Conservation (phyloP, 768 basidiomycete species). For the Mycena leptocephala region DNA sequence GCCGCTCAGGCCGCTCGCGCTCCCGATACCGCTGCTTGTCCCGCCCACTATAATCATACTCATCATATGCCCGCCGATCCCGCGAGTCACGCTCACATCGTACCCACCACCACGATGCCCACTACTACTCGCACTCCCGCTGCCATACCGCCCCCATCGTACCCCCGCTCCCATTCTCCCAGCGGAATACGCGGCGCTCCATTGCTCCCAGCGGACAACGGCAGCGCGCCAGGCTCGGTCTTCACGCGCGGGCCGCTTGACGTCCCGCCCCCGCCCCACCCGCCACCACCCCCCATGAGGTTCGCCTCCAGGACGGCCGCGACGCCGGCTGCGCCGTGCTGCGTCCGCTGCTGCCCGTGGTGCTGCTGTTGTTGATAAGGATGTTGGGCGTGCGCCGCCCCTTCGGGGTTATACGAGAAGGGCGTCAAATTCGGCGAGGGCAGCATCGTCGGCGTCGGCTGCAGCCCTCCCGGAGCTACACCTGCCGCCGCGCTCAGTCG, state of each 20-base stretch:
- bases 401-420: conserved; percentile 5
- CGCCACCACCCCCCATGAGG: conserved; percentile 15
- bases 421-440: background rate
- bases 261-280: background rate
- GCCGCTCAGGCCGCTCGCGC: background rate
- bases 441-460: background rate
- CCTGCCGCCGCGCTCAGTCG: background rate
- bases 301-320: conserved; percentile 20
- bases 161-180: conserved; percentile 2
- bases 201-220: conserved; percentile 8
- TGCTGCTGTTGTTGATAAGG: background rate
- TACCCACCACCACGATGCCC: background rate
- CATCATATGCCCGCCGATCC: background rate
- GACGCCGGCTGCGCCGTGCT: conserved; percentile 11
- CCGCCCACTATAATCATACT: background rate
- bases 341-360: conserved; percentile 1
- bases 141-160: background rate
- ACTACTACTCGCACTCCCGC: background rate
- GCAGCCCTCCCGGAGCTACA: background rate
- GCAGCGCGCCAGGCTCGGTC: background rate
- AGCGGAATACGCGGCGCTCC: conserved; percentile 12
- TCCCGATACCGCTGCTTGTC: conserved; percentile 3
- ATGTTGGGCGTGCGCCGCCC: background rate
- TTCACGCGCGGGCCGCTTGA: conserved; percentile 8
- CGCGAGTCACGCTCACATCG: background rate